A percentile compares a stretch with the other conserved stretches of the same genome.
These are phyloP conservation scores for Pouteria glomerata DNA, from an alignment of 148 eudicot genomes.

Conservation along the genomic window DNA sequence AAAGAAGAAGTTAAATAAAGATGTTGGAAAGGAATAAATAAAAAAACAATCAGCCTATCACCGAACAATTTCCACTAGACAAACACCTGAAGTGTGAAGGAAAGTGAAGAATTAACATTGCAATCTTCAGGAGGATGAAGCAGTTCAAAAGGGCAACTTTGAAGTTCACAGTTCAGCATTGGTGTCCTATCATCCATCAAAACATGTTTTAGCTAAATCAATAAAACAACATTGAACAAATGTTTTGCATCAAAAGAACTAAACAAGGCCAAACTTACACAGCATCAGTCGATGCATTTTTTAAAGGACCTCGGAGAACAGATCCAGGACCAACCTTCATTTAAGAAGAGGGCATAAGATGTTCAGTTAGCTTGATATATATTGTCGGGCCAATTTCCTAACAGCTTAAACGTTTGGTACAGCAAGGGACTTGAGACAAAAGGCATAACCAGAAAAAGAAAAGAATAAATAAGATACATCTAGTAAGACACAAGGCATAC, in stretches of 20 bases:
- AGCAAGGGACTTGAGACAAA: too few species aligned
- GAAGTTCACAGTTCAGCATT: slow-evolving; percentile 66
- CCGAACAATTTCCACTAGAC: not conserved
- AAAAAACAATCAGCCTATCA: not conserved
- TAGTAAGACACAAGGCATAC: not conserved
- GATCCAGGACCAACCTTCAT: slow-evolving; percentile 92
- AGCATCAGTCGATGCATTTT: slow-evolving; percentile 49
- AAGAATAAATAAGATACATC: not conserved
- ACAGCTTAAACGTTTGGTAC: too few species aligned
- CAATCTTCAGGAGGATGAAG: slow-evolving; percentile 98
- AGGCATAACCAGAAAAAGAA: slow-evolving; percentile 8
- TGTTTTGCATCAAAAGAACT: not conserved
- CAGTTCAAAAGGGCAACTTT: slow-evolving; percentile 76
- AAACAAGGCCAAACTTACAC: slow-evolving; percentile 47
- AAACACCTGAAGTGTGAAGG: slow-evolving; percentile 89
- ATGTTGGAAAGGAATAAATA: not conserved
- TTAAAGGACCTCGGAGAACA: slow-evolving; percentile 71
- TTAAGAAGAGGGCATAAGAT: slow-evolving; percentile 4
- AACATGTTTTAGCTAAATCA: not conserved
- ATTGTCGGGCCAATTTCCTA: too few species aligned
- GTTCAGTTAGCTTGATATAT: too few species aligned
- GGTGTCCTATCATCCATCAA: slow-evolving; percentile 49
- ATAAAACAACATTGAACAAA: not conserved
- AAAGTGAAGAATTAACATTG: slow-evolving; percentile 84
- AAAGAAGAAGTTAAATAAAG: slow-evolving; percentile 8